Base-by-base conservation (phyloP, 495 filamentous ascomycete genomes). In the Penicillium paxilli region DNA sequence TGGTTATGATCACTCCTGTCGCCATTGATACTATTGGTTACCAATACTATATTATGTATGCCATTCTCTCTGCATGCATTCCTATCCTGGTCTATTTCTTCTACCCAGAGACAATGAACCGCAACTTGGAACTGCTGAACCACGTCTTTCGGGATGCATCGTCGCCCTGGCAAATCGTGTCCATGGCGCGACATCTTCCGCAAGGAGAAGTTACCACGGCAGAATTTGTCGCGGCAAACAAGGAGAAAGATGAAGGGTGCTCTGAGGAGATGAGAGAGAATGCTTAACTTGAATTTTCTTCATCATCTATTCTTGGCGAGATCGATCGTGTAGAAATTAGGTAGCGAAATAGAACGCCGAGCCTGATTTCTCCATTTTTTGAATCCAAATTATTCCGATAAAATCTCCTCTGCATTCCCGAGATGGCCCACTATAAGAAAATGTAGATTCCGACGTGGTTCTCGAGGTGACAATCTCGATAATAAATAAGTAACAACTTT, bases 1-100 rank as follows among this genome's bases (percentile, higher is more conserved):
- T 87, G 26, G 82, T 83, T 28, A 74, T 80, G 66, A 75, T 83
- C 49, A 86, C 81, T 0, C 81, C 80, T 0, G 60, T 74, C 20
- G 80, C 79, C 4, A 77, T 84, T 25, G 64, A 72, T n/a, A 73
- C 62, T 32, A 63, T 84, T 8, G 70, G 72, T 0, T 84, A 77
- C 71, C 59, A 69, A 30, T 83, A 83, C 64, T 87, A 80, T 58
- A 76, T 85, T 51, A 75, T 84, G 32, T 87, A 84, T 44, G 53
- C 65, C n/a, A 52, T 65, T 2, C 58, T 73, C 5, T 47, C 68
- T 40, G 45, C 60, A 47, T 54, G 49, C 28, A 65, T 69, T 20
- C 64, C 42, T 70, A 19, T 81, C 1, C 64, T 71, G 9, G 77
- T 86, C 35, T 86, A 81, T 62, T 80, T 85, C 71, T 83, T 87